These are phyloP conservation scores for Cenchrus americanus DNA, from an alignment of 176 grass and related monocot species.

Conservation along the genomic window DNA sequence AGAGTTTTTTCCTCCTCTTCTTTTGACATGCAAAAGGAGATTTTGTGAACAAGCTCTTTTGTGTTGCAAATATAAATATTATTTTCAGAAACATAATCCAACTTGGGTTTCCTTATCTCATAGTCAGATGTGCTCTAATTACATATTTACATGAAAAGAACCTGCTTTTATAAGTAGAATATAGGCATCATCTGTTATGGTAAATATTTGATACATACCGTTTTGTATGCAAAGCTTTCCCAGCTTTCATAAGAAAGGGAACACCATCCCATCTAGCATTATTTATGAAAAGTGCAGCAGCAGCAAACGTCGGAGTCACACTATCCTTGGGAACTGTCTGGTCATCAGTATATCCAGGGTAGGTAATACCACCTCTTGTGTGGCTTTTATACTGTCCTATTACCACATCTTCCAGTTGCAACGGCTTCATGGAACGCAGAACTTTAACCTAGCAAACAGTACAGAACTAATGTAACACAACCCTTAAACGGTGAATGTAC, in stretches of 20 bases:
- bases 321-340: constrained; percentile 81
- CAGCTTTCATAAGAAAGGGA: constrained; percentile 96
- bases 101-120: background rate
- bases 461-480: background rate
- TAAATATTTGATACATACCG: constrained; percentile 42
- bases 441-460: constrained; percentile 83
- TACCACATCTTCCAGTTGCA: constrained; percentile 82
- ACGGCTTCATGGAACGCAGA: constrained; percentile 82
- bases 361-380: constrained; percentile 61
- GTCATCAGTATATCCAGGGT: constrained; percentile 88
- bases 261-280: constrained; percentile 98
- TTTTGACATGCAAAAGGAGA: background rate
- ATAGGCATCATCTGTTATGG: constrained; percentile 6
- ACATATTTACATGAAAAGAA: background rate
- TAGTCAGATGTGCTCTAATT: background rate
- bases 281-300: constrained; percentile 86
- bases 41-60: background rate
- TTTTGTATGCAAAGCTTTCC: constrained; percentile 88
- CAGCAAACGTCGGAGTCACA: constrained; percentile 87
- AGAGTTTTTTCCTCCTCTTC: too few species aligned
- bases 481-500: background rate
- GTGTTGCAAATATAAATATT: background rate
- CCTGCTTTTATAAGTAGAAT: constrained; percentile 10
- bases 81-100: background rate
- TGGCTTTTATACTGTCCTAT: constrained; percentile 92